These are phyloP conservation scores for Noccaea caerulescens DNA, from an alignment of 345 rosid species.

Conservation along the genomic window DNA sequence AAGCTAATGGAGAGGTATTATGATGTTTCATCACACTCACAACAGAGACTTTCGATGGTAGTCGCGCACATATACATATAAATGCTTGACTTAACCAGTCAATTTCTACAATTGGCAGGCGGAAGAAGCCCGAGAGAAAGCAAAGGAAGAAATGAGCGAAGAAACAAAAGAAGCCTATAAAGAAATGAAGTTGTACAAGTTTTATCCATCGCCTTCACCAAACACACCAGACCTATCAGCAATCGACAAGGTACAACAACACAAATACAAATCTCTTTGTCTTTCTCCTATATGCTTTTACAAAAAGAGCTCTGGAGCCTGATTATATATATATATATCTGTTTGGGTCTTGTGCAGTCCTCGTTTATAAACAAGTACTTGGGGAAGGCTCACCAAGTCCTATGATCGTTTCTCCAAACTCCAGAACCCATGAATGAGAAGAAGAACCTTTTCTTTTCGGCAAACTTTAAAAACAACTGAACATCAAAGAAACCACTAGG, in stretches of 20 bases:
- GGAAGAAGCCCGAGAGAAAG: constrained; percentile 71
- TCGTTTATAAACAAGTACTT: constrained; percentile 29
- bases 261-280: constrained; percentile 2
- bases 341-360: constrained; percentile 17
- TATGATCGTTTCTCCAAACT: constrained; percentile 9
- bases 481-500: constrained; percentile 8
- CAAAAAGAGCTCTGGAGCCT: constrained; percentile 8
- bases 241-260: constrained; percentile 25
- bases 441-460: neutral
- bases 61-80: neutral
- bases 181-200: constrained; percentile 78
- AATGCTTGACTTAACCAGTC: neutral
- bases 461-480: constrained; percentile 12
- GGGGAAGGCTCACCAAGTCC: constrained; percentile 24
- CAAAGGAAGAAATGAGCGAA: constrained; percentile 67
- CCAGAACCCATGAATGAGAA: neutral
- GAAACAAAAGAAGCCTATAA: constrained; percentile 62
- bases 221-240: constrained; percentile 58
- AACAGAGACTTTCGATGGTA: neutral
- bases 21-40: neutral
- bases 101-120: constrained; percentile 49
- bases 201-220: constrained; percentile 72
- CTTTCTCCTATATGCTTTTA: neutral
- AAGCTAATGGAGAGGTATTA: constrained; percentile 69
- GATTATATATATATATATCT: neutral